A percentile compares a stretch with the other conserved stretches of the same genome.
phyloP scores from a whole-genome alignment of 2,329 filamentous ascomycete genomes.

The Teratosphaeria viscida region DNA sequence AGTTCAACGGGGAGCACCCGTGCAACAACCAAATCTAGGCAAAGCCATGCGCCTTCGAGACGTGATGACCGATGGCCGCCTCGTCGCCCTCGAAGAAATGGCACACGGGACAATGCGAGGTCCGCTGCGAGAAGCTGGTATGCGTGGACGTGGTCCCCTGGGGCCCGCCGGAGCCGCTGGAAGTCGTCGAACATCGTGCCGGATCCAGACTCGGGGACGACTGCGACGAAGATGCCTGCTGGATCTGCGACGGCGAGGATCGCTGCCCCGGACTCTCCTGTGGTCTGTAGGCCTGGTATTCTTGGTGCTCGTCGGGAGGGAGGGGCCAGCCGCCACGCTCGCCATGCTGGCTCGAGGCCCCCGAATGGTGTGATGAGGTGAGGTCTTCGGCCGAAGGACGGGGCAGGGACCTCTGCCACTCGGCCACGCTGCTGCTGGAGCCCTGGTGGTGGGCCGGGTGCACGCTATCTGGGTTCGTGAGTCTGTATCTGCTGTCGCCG shows the following conservation, averaged over 20 bases:
- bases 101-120: constrained; percentile 22
- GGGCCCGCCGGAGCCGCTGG: neutral
- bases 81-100: constrained; percentile 24
- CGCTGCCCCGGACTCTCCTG: constrained; percentile 1
- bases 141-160: neutral
- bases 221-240: constrained; percentile 4
- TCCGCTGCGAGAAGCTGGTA: neutral
- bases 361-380: constrained; percentile 6
- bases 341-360: constrained; percentile 3
- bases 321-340: neutral
- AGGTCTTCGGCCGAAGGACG: constrained; percentile 3
- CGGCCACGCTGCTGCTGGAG: constrained; percentile 6
- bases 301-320: constrained; percentile 15
- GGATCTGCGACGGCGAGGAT: constrained; percentile 11
- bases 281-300: constrained; percentile 9
- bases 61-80: constrained; percentile 24
- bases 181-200: neutral
- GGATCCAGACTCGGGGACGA: neutral
- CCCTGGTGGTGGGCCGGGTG: constrained; percentile 11
- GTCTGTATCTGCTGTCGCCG: neutral
- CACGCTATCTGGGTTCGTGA: constrained; percentile 4
- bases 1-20: too few species aligned
- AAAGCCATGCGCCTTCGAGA: constrained; percentile 19
- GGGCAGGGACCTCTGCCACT: constrained; percentile 11
- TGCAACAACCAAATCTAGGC: constrained; percentile 4